Conservation (phyloP, 495 filamentous ascomycete genomes). For the Haplographium delicatum region DNA sequence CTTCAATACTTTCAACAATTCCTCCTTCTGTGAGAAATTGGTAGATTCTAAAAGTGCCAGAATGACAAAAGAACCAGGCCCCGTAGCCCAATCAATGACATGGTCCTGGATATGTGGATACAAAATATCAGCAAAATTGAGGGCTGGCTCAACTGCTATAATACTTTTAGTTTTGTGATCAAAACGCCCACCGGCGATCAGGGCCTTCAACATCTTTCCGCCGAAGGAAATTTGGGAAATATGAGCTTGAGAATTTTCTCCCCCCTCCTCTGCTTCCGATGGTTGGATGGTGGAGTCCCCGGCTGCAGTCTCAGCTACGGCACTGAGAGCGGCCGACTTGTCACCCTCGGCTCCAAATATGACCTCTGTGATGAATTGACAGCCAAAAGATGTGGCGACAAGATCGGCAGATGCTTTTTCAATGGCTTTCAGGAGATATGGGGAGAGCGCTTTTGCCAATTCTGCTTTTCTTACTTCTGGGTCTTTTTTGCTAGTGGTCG, state of each 20-base stretch:
- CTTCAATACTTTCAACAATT: constrained; percentile 60
- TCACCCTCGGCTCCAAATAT: constrained; percentile 71
- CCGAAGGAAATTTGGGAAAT: constrained; percentile 55
- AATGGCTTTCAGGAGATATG: constrained; percentile 65
- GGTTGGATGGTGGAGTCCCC: constrained; percentile 49
- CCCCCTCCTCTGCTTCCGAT: constrained; percentile 32
- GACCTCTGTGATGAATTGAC: constrained; percentile 78
- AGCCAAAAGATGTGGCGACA: constrained; percentile 71
- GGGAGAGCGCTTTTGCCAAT: constrained; percentile 62
- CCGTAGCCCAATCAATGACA: constrained; percentile 80
- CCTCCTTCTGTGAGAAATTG: constrained; percentile 62
- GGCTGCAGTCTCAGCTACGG: constrained; percentile 63
- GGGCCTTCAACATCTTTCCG: constrained; percentile 82
- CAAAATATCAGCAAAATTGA: constrained; percentile 72
- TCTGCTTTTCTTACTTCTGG: constrained; percentile 68
- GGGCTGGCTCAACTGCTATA: constrained; percentile 63
- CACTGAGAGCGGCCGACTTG: constrained; percentile 61
- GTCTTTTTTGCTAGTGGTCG: constrained; percentile 87
- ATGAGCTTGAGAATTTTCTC: constrained; percentile 32
- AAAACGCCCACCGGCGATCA: constrained; percentile 82
- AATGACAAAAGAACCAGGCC: constrained; percentile 75
- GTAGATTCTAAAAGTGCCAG: constrained; percentile 73
- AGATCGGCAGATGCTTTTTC: constrained; percentile 59
- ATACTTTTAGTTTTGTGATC: constrained; percentile 64
- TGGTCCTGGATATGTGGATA: constrained; percentile 72